Percentiles rank a stretch among this genome's conserved stretches.
phyloP scores from a whole-genome alignment of 169 alveolate genomes.

The Plasmodium yoelii region DNA sequence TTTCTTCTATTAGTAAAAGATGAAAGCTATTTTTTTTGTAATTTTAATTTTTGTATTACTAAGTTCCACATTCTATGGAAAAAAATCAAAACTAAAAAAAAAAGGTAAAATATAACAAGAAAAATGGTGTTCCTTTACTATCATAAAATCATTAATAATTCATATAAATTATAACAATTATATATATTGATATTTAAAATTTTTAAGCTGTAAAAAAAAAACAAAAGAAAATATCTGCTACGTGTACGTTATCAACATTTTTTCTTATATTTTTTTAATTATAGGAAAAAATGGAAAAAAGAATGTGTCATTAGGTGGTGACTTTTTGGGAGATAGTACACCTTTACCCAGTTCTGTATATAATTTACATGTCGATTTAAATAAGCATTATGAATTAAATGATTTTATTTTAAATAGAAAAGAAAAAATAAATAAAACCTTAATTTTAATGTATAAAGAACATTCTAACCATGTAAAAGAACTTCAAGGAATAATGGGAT shows the following conservation, averaged over 20 bases:
- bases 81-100: constrained; percentile 58
- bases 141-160: background rate
- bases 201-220: background rate
- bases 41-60: constrained; percentile 34
- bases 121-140: background rate
- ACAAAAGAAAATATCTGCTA: background rate
- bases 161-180: constrained; percentile 1
- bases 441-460: constrained; percentile 75
- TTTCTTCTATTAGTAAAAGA: constrained; percentile 1
- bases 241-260: constrained; percentile 6
- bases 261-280: constrained; percentile 23
- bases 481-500: constrained; percentile 51
- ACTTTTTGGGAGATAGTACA: constrained; percentile 68
- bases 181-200: background rate
- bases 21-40: constrained; percentile 35
- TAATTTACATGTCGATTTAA: constrained; percentile 65
- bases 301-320: constrained; percentile 63
- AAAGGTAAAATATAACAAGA: constrained; percentile 22
- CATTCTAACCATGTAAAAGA: constrained; percentile 57
- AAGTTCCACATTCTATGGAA: constrained; percentile 51
- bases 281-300: constrained; percentile 67
- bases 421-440: constrained; percentile 51
- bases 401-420: constrained; percentile 37
- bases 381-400: constrained; percentile 55
- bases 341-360: constrained; percentile 76